Evolutionary conservation across 371 early-diverging fungal species (phyloP), one percentile per base, ranked within the genome.

Genomic region (Catenaria anguillulae): DNA sequence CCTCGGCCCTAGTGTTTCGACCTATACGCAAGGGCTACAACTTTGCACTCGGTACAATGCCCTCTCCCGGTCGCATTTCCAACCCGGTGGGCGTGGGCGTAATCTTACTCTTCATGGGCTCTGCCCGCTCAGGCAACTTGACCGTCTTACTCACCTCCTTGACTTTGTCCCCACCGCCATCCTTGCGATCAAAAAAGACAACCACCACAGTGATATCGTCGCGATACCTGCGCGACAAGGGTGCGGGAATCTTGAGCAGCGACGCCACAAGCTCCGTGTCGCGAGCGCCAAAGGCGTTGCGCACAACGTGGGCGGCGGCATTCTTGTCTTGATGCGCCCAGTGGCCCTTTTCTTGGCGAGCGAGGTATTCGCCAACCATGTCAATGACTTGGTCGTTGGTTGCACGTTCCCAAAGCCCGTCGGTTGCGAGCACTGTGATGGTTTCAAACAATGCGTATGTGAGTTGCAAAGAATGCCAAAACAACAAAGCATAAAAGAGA

Each of bases 141-240:
- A 17, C 40, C n/a, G n/a, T n/a, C n/a, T n/a, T n/a, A 40, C 17
- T 17, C 40, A 40, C 40, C 10, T 5, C 10, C 10, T 5, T 17
- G 10, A 40, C 17, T 40, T 40, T 17, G 17, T 5, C 10, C 17
- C 40, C 40, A 40, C 40, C 40, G 40, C 10, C 5, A 17, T 17
- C 10, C 40, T 17, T 17, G 17, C 10, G 40, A 40, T 17, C 10
- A 31, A 95, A 81, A 46, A 86, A 84, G 33, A 93, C 73, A 4
- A 97, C 88, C 33, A 83, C 85, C 31, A 92, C 88, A 0, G 96
- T 94, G 58, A 97, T 90, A 66, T 97, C 97, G 70, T 97, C 97
- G 17, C 95, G 78, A 68, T 81, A 89, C n/a, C 80, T 68, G 46
- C 97, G 80, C 42, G 74, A 73, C 55, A 75, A 62, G 8, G 82